Conservation (phyloP, 306 rosid species). For the Sindora glabra region DNA sequence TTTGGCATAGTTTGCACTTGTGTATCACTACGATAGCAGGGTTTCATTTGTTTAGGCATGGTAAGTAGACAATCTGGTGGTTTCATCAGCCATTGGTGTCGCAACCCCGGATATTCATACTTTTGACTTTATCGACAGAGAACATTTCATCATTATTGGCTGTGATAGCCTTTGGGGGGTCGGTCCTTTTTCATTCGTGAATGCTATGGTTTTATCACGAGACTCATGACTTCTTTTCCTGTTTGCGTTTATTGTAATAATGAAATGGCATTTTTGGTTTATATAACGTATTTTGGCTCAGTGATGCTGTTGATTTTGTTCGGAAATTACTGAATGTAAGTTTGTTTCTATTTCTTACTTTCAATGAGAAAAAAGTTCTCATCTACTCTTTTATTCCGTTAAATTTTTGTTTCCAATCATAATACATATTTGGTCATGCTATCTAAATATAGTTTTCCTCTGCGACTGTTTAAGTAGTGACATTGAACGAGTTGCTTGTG, state of each 20-base stretch:
- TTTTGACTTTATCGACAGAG: constrained; percentile 68
- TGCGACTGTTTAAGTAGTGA: too few species aligned
- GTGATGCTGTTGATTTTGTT: constrained; percentile 87
- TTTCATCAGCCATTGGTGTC: too few species aligned
- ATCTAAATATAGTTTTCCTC: too few species aligned
- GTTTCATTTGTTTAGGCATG: too few species aligned
- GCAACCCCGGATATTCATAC: constrained; percentile 81
- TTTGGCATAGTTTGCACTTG: too few species aligned
- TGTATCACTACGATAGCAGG: too few species aligned
- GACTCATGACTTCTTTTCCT: constrained; percentile 5
- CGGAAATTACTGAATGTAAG: constrained; percentile 61
- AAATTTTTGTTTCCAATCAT: too few species aligned
- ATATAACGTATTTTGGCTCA: constrained; percentile 83
- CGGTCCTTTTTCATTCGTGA: constrained; percentile 8
- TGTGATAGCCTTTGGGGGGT: constrained; percentile 98
- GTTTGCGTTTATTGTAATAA: constrained; percentile 4
- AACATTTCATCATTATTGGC: constrained; percentile 84
- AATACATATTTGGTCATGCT: too few species aligned
- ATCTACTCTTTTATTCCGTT: neutral
- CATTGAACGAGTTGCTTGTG: too few species aligned
- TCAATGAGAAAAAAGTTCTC: too few species aligned
- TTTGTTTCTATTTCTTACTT: constrained; percentile 6
- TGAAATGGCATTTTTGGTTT: constrained; percentile 6
- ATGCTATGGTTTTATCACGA: neutral
- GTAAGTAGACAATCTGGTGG: too few species aligned